Percentiles rank a stretch among this genome's conserved stretches.
These are phyloP conservation scores for Thelephora terrestris DNA, from an alignment of 1,284 basidiomycete species.

Conservation along the genomic window DNA sequence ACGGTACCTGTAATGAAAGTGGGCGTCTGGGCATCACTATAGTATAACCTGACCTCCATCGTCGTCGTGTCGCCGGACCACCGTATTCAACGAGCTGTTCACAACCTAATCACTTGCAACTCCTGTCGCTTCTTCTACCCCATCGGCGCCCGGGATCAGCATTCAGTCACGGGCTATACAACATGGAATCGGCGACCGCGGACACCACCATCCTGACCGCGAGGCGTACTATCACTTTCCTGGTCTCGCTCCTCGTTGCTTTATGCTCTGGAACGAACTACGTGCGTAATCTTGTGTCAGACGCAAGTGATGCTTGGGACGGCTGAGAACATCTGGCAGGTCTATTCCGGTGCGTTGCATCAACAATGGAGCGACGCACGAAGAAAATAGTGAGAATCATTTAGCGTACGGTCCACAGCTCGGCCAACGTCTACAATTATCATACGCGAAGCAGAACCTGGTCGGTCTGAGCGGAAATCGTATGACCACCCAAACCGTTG, in stretches of 20 bases:
- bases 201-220: constrained; percentile 30
- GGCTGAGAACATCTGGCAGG: constrained; percentile 18
- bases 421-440: constrained; percentile 54
- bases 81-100: no score
- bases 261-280: constrained; percentile 70
- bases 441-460: constrained; percentile 68
- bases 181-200: no score
- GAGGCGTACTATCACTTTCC: constrained; percentile 32
- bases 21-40: no score
- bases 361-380: constrained; percentile 1
- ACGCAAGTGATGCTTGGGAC: no score
- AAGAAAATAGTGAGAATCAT: constrained; percentile 1
- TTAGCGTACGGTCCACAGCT: constrained; percentile 74
- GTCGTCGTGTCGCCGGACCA: no score
- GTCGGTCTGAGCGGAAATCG: constrained; percentile 62
- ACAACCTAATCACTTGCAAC: no score
- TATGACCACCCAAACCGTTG: constrained; percentile 22
- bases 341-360: constrained; percentile 37
- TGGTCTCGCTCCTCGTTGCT: constrained; percentile 46
- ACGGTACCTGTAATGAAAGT: no score
- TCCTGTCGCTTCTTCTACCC: no score
- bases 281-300: constrained; percentile 25
- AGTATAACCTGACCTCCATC: no score
- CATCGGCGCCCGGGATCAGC: no score
- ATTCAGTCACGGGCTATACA: no score